Conservation (phyloP, 352 stramenopile species). For the Phytophthora nicotianae region DNA sequence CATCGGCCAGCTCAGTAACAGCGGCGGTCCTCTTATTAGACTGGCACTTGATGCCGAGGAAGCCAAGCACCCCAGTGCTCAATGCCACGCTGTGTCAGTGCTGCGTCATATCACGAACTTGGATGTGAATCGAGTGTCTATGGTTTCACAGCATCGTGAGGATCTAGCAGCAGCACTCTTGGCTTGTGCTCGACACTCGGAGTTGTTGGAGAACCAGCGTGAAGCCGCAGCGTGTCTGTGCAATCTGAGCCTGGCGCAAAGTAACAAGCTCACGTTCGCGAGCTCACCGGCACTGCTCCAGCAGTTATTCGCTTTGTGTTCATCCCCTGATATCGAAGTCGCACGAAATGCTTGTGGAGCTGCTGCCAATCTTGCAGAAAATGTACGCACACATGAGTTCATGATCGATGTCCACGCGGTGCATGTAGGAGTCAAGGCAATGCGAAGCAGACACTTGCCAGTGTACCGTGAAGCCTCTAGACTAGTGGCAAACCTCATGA, state of each 20-base stretch:
- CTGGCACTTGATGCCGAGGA: slow-evolving; percentile 63
- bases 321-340: slow-evolving; percentile 90
- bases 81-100: slow-evolving; percentile 92
- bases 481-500: slow-evolving; percentile 91
- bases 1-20: slow-evolving; percentile 61
- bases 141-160: slow-evolving; percentile 66
- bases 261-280: slow-evolving; percentile 82
- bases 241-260: slow-evolving; percentile 77
- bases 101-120: slow-evolving; percentile 87
- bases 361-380: slow-evolving; percentile 92
- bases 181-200: slow-evolving; percentile 35
- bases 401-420: slow-evolving; percentile 90
- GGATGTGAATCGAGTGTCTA: slow-evolving; percentile 84
- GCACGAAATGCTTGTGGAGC: slow-evolving; percentile 91
- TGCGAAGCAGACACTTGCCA: slow-evolving; percentile 88
- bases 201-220: slow-evolving; percentile 85
- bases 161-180: slow-evolving; percentile 63
- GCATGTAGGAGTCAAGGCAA: slow-evolving; percentile 88
- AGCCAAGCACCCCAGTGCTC: slow-evolving; percentile 51
- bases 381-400: slow-evolving; percentile 76
- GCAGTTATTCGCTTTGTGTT: slow-evolving; percentile 75
- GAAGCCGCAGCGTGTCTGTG: slow-evolving; percentile 91
- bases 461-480: slow-evolving; percentile 93
- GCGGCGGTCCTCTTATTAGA: slow-evolving; percentile 52
- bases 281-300: slow-evolving; percentile 49